Base-by-base conservation (phyloP, 352 stramenopile species). In the Pythium sukuiense region DNA sequence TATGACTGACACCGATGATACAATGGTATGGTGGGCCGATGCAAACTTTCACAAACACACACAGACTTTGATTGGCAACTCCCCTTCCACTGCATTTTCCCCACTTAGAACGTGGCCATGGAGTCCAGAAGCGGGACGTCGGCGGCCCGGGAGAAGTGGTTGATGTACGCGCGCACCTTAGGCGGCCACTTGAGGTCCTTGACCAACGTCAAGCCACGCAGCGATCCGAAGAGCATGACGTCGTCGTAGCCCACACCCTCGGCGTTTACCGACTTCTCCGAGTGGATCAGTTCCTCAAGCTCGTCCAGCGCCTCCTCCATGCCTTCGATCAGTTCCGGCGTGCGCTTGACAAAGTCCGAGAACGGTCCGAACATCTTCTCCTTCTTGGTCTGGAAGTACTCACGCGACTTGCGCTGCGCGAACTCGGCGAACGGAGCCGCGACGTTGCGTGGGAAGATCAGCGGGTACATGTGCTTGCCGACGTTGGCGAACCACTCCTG, bases 331-430 rank as follows among this genome's bases (percentile, higher is more conserved):
- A 83, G 60, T 66, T 83, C 67, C 6, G 74, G 67, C 0, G 65
- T 79, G 58, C 84, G 77, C 55, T 60, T 70, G 18, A 83, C 37
- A 33, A 74, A 69, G n/a, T 78, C 70, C 14, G 57, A 69, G 59
- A 87, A 87, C 1, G 76, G 58, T n/a, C 73, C 78, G 48, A 82
- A 74, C 59, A 63, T 75, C 66, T 81, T 75, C 67, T 86, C 78
- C 65, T 86, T 86, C 74, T 86, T 86, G 54, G 63, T 69, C 48
- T 77, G 79, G 61, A 81, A 86, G 73, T 84, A 86, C 52, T 81
- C 71, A 30, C 78, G 76, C 45, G 76, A 83, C 64, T 72, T 73
- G 54, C 60, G 64, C 37, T 72, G 59, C 18, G 71, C 73, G 57
- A 83, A 86, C 71, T 86, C 78, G 20, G 78, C 68, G 60, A 86